Conservation (phyloP, 345 rosid genomes). For the Bruguiera parviflora region DNA sequence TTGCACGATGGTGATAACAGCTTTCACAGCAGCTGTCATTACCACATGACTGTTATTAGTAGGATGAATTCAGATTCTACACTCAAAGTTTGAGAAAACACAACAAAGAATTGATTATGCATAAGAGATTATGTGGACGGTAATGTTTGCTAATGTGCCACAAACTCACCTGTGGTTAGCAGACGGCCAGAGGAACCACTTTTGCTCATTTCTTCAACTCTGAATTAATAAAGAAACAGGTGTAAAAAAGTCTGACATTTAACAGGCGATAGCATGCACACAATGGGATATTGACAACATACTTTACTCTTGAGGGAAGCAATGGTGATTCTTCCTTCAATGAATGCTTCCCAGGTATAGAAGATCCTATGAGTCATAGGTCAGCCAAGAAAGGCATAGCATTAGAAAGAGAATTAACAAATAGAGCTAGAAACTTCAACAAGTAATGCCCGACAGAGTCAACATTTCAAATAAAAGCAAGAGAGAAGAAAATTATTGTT, state of each 20-base stretch:
- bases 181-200: conserved; percentile 50
- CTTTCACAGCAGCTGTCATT: conserved; percentile 36
- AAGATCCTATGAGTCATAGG: conserved; percentile 33
- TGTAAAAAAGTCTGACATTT: conserved; percentile 17
- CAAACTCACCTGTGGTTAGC: conserved; percentile 39
- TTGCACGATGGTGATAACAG: conserved; percentile 33
- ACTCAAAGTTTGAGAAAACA: conserved; percentile 29
- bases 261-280: conserved; percentile 12
- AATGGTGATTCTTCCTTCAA: conserved; percentile 78
- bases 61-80: conserved; percentile 39
- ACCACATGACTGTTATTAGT: conserved; percentile 28
- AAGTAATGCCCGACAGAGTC: background rate
- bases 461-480: background rate
- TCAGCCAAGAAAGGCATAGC: background rate
- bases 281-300: conserved; percentile 29
- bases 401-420: background rate
- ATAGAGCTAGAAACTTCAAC: background rate
- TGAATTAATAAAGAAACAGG: conserved; percentile 32
- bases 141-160: conserved; percentile 9
- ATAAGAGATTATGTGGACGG: background rate
- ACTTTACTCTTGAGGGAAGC: conserved; percentile 93
- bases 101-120: conserved; percentile 5
- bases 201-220: conserved; percentile 77
- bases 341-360: conserved; percentile 52
- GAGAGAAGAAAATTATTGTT: background rate